These are phyloP conservation scores for Musa itinerans DNA, from an alignment of 176 grass and related monocot genomes.

Conservation along the genomic window DNA sequence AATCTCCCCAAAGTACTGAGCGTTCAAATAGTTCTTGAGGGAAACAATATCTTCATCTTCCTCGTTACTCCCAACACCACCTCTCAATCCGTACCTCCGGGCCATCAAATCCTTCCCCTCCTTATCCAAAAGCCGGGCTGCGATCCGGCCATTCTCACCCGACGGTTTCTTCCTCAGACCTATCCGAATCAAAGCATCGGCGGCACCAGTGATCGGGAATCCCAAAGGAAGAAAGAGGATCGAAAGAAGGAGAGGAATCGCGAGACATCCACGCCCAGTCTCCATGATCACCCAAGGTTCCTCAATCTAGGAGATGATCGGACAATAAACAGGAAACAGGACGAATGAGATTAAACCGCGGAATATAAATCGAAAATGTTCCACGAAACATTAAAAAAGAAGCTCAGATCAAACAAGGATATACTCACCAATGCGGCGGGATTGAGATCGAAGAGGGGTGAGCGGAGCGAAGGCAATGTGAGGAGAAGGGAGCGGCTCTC, in stretches of 20 bases:
- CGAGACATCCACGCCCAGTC: slow-evolving; percentile 25
- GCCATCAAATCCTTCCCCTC: slow-evolving; percentile 10
- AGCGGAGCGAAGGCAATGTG: neutral
- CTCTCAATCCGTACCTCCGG: slow-evolving; percentile 18
- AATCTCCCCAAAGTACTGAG: slow-evolving; percentile 96
- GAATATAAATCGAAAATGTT: neutral
- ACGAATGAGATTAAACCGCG: neutral
- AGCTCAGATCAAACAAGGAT: neutral
- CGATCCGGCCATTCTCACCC: slow-evolving; percentile 37
- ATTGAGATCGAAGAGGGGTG: neutral
- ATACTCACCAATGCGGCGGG: neutral
- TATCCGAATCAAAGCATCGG: slow-evolving; percentile 54
- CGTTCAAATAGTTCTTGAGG: slow-evolving; percentile 98
- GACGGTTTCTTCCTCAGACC: slow-evolving; percentile 54
- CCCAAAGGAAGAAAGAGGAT: slow-evolving; percentile 31
- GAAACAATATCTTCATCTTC: slow-evolving; percentile 48
- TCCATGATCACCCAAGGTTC: slow-evolving; percentile 32
- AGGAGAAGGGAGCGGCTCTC: neutral
- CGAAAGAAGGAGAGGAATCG: slow-evolving; percentile 28
- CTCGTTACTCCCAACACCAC: slow-evolving; percentile 20
- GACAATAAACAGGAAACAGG: neutral
- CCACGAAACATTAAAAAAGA: neutral
- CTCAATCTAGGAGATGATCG: neutral
- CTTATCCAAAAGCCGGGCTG: slow-evolving; percentile 29
- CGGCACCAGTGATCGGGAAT: slow-evolving; percentile 15